These are phyloP conservation scores for Saccharomyces hybrid DNA, from an alignment of 1,139 yeast genomes.

Conservation along the genomic window DNA sequence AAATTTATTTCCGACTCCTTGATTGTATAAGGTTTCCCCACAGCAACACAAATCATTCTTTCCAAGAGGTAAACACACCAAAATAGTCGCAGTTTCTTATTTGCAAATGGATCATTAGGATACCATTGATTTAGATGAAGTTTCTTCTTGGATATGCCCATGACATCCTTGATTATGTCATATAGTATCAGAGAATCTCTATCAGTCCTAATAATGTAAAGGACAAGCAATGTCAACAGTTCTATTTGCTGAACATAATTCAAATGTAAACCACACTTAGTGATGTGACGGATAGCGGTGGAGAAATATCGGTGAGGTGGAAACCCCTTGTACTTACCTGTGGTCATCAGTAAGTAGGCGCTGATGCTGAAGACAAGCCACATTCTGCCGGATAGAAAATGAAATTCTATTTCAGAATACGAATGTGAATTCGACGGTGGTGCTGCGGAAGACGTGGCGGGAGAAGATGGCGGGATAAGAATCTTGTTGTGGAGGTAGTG, in stretches of 20 bases:
- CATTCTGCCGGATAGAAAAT: conserved; percentile 45
- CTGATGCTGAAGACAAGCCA: conserved; percentile 45
- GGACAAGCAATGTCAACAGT: conserved; percentile 41
- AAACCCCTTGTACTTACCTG: conserved; percentile 45
- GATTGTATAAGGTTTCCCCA: conserved; percentile 45
- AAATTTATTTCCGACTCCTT: conserved; percentile 41
- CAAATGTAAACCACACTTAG: conserved; percentile 37
- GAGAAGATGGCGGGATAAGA: background rate
- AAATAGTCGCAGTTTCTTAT: conserved; percentile 43
- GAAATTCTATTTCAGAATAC: conserved; percentile 35
- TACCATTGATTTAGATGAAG: conserved; percentile 36
- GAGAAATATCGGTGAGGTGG: conserved; percentile 45
- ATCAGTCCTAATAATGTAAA: conserved; percentile 50
- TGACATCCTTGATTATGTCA: conserved; percentile 44
- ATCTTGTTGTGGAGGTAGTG: conserved; percentile 36
- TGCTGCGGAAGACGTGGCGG: background rate
- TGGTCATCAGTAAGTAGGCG: conserved; percentile 42
- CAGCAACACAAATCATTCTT: conserved; percentile 49
- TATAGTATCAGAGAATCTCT: conserved; percentile 46
- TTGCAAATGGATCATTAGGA: conserved; percentile 31
- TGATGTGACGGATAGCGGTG: conserved; percentile 47
- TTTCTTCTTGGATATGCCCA: conserved; percentile 36
- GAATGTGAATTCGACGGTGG: conserved; percentile 12
- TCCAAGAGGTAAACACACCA: conserved; percentile 54
- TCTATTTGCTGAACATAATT: conserved; percentile 42